Percentiles rank a stretch among this genome's conserved stretches.
Evolutionary conservation across 2,329 filamentous ascomycete species (phyloP).

Genomic region (Trichoderma atroviride): DNA sequence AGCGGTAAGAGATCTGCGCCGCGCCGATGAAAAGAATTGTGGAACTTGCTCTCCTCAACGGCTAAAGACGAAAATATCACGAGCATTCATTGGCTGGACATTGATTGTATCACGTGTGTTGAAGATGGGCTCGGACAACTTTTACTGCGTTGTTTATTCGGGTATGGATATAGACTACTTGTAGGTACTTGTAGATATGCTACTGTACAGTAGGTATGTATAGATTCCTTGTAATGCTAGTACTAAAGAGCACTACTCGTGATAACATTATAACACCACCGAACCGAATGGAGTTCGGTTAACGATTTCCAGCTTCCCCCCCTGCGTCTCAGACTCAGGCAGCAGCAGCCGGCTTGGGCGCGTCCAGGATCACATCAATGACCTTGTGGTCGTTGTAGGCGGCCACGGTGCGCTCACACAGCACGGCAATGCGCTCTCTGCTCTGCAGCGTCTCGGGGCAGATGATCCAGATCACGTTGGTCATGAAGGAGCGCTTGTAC

Average conservation of each 20-base stretch:
- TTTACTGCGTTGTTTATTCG: neutral
- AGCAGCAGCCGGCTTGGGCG: constrained; percentile 4
- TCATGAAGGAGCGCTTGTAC: constrained; percentile 16
- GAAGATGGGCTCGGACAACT: neutral
- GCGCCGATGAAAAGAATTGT: neutral
- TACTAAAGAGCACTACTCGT: neutral
- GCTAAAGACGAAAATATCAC: neutral
- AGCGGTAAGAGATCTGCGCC: neutral
- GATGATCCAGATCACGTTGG: constrained; percentile 16
- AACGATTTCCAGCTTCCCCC: neutral
- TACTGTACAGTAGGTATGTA: neutral
- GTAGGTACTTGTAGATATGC: no score
- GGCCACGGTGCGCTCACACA: constrained; percentile 12
- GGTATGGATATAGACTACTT: neutral
- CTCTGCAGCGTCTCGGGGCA: constrained; percentile 9
- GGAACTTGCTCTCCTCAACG: neutral
- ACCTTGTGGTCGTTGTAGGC: constrained; percentile 18
- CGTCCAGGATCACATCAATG: constrained; percentile 11
- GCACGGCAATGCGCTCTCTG: neutral
- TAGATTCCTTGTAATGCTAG: neutral
- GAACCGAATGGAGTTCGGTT: neutral
- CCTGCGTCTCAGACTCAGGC: constrained; percentile 1
- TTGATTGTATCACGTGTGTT: neutral
- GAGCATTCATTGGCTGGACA: neutral
- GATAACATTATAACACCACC: neutral